These are phyloP conservation scores for Ascocoryne sarcoides DNA, from an alignment of 2,329 filamentous ascomycete genomes.

Conservation along the genomic window DNA sequence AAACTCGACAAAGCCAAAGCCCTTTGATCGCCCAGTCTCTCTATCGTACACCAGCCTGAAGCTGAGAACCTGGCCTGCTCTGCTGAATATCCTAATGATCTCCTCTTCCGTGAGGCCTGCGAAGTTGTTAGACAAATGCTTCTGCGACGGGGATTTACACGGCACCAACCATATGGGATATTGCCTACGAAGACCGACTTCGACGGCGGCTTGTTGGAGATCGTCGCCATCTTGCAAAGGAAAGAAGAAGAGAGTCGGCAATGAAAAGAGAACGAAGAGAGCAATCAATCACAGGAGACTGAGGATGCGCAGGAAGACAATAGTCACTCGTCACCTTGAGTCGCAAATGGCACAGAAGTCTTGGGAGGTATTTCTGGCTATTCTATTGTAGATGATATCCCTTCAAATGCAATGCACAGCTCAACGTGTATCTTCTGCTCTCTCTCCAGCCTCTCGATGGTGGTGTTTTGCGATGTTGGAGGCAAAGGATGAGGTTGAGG, in stretches of 20 bases:
- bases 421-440: conserved; percentile 2
- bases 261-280: conserved; percentile 8
- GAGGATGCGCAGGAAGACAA: conserved; percentile 6
- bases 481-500: conserved; percentile 1
- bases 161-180: conserved; percentile 58
- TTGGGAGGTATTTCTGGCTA: conserved; percentile 29
- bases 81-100: conserved; percentile 87
- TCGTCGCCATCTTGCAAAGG: conserved; percentile 28
- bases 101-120: conserved; percentile 93
- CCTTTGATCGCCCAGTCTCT: conserved; percentile 88
- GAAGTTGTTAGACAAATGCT: conserved; percentile 7
- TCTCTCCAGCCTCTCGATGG: conserved; percentile 1
- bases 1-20: conserved; percentile 95
- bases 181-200: conserved; percentile 80
- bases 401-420: conserved; percentile 7
- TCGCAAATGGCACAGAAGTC: conserved; percentile 29
- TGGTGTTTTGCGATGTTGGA: conserved; percentile 1
- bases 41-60: conserved; percentile 94
- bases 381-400: conserved; percentile 20
- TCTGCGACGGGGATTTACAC: not conserved
- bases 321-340: conserved; percentile 24
- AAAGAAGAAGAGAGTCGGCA: conserved; percentile 4
- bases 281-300: not conserved
- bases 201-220: conserved; percentile 63
- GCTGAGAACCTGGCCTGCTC: conserved; percentile 80